Percentiles rank a stretch among this genome's conserved stretches.
phyloP scores from a whole-genome alignment of 352 stramenopile species.

The Aphanomyces stellatus region DNA sequence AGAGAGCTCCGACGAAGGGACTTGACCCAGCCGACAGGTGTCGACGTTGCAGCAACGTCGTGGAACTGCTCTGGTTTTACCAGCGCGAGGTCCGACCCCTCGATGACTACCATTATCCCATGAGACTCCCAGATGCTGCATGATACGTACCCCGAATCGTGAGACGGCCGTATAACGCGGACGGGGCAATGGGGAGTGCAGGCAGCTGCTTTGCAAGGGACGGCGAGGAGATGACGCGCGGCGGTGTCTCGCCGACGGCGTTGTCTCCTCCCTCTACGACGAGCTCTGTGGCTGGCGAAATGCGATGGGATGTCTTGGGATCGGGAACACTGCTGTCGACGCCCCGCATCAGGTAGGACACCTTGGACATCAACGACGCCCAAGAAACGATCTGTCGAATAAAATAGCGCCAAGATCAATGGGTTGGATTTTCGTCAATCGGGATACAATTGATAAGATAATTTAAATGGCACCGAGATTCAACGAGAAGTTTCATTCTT shows the following conservation, averaged over 20 bases:
- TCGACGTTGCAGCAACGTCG: not conserved
- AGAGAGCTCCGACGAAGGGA: not conserved
- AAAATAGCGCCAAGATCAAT: no score
- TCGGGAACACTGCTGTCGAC: not conserved
- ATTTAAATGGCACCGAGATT: not conserved
- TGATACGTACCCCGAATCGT: slow-evolving; percentile 3
- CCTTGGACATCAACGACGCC: not conserved
- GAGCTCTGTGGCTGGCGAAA: not conserved
- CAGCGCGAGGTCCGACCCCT: slow-evolving; percentile 8
- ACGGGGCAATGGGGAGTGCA: not conserved
- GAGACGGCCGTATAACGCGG: not conserved
- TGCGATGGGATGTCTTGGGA: not conserved
- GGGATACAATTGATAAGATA: not conserved
- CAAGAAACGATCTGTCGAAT: slow-evolving; percentile 3
- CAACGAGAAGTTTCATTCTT: not conserved
- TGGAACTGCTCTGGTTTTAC: not conserved
- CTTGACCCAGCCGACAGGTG: not conserved
- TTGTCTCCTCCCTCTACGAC: not conserved
- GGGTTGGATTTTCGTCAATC: not conserved
- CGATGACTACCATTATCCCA: not conserved
- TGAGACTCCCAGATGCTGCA: not conserved
- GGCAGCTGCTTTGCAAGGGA: slow-evolving; percentile 11
- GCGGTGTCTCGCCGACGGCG: not conserved
- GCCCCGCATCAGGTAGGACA: not conserved
- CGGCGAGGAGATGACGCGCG: slow-evolving; percentile 2